Percentiles rank a stretch among this genome's conserved stretches.
phyloP scores from a whole-genome alignment of 768 basidiomycete genomes.

The Pleurotus ostreatus region DNA sequence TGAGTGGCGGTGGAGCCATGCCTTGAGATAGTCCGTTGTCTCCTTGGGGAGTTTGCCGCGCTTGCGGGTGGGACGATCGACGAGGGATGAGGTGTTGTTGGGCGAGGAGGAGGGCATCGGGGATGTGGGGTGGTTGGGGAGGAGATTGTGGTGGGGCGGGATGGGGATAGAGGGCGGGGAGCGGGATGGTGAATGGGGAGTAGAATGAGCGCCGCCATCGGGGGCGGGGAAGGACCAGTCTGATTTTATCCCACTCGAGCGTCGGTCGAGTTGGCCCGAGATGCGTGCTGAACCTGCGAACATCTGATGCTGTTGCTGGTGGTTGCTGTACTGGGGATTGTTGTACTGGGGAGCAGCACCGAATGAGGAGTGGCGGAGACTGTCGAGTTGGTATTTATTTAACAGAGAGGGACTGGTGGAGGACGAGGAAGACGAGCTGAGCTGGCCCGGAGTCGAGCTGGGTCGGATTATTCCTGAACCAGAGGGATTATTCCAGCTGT shows the following conservation, averaged over 20 bases:
- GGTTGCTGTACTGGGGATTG: too few relatives aligned
- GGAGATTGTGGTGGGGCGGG: conserved; percentile 26
- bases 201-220: conserved; percentile 51
- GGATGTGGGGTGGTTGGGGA: conserved; percentile 20
- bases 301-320: conserved; percentile 45
- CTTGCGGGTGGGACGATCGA: conserved; percentile 76
- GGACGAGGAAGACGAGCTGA: conserved; percentile 11
- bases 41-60: conserved; percentile 88
- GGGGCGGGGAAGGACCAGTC: conserved; percentile 67
- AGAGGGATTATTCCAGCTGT: conserved; percentile 48
- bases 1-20: conserved; percentile 84
- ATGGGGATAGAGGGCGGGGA: conserved; percentile 42
- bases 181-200: conserved; percentile 29
- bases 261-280: conserved; percentile 65
- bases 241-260: conserved; percentile 55
- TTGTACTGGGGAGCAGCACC: conserved; percentile 43
- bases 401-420: conserved; percentile 32
- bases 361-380: conserved; percentile 65
- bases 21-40: conserved; percentile 85
- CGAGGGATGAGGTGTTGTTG: conserved; percentile 52
- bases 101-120: conserved; percentile 52
- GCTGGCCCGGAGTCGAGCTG: conserved; percentile 61
- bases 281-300: conserved; percentile 68
- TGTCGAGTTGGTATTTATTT: conserved; percentile 64
- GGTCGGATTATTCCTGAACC: conserved; percentile 62